Conservation (phyloP, 495 filamentous ascomycete genomes). For the Pseudomonodictys pantanalensis region DNA sequence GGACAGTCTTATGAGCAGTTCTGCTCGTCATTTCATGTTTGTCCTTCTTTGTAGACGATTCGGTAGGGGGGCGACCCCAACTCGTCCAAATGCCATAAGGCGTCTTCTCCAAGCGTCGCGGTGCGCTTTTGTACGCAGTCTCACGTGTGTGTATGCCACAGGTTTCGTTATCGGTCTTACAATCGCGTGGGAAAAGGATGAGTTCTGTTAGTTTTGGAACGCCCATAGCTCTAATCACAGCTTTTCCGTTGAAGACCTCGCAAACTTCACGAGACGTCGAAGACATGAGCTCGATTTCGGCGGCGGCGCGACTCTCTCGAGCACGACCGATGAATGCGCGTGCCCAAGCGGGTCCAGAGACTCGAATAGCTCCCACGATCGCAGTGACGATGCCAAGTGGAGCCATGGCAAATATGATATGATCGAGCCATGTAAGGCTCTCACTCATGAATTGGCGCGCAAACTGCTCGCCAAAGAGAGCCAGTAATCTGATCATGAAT, state of each 20-base stretch:
- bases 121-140: not conserved
- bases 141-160: conserved; percentile 8
- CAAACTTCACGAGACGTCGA: conserved; percentile 38
- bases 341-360: conserved; percentile 10
- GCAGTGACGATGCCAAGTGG: conserved; percentile 23
- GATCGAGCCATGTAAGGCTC: not conserved
- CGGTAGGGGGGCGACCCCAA: not conserved
- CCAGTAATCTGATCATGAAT: not conserved
- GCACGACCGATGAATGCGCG: conserved; percentile 31
- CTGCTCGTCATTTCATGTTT: no score
- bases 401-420: conserved; percentile 19
- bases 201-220: not conserved
- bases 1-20: no score
- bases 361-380: conserved; percentile 13
- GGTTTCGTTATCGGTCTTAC: not conserved
- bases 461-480: conserved; percentile 21
- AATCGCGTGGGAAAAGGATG: not conserved
- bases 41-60: not conserved
- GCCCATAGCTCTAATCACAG: conserved; percentile 1
- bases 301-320: conserved; percentile 32
- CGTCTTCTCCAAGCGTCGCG: not conserved
- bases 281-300: conserved; percentile 37
- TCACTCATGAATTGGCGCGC: conserved; percentile 23
- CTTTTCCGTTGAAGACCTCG: conserved; percentile 38
- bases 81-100: not conserved